These are phyloP conservation scores for Sugiyamaella qingdaonensis DNA, from an alignment of 805 yeast species.

Conservation along the genomic window DNA sequence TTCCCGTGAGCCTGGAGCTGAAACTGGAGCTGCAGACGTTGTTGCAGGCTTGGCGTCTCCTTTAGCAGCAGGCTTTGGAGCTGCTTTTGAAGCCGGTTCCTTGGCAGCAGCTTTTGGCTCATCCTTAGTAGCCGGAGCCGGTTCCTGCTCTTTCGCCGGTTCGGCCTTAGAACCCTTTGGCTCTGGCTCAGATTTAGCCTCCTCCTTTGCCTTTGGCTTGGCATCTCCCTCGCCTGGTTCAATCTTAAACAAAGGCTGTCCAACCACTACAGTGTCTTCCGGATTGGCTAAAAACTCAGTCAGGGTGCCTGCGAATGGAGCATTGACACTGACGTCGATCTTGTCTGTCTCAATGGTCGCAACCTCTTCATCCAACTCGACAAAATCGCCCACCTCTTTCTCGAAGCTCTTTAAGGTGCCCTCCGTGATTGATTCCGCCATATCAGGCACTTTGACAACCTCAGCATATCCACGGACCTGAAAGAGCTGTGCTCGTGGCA, in stretches of 20 bases:
- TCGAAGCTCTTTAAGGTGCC: slow-evolving; percentile 73
- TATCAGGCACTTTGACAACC: slow-evolving; percentile 86
- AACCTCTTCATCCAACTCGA: slow-evolving; percentile 78
- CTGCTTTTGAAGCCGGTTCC: slow-evolving; percentile 22
- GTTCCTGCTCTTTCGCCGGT: slow-evolving; percentile 31
- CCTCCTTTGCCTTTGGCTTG: slow-evolving; percentile 25
- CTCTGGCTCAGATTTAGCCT: slow-evolving; percentile 23
- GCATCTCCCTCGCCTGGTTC: slow-evolving; percentile 67
- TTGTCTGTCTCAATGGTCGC: slow-evolving; percentile 98
- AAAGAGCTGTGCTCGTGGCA: not conserved
- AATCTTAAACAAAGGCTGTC: slow-evolving; percentile 83
- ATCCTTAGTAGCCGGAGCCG: slow-evolving; percentile 12
- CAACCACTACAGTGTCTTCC: slow-evolving; percentile 93
- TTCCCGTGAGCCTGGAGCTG: slow-evolving; percentile 61
- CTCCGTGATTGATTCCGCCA: slow-evolving; percentile 98
- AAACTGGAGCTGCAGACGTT: slow-evolving; percentile 33
- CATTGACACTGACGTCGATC: slow-evolving; percentile 94
- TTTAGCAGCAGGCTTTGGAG: slow-evolving; percentile 35
- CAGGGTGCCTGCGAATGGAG: slow-evolving; percentile 88
- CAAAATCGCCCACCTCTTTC: slow-evolving; percentile 78
- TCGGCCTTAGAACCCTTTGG: slow-evolving; percentile 25
- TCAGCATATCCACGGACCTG: slow-evolving; percentile 29
- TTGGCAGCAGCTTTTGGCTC: slow-evolving; percentile 28
- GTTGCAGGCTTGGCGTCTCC: slow-evolving; percentile 31
- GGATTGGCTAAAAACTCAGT: slow-evolving; percentile 75